Conservation (phyloP, 2,329 filamentous ascomycete species). For the Pestalotiopsis sp. region DNA sequence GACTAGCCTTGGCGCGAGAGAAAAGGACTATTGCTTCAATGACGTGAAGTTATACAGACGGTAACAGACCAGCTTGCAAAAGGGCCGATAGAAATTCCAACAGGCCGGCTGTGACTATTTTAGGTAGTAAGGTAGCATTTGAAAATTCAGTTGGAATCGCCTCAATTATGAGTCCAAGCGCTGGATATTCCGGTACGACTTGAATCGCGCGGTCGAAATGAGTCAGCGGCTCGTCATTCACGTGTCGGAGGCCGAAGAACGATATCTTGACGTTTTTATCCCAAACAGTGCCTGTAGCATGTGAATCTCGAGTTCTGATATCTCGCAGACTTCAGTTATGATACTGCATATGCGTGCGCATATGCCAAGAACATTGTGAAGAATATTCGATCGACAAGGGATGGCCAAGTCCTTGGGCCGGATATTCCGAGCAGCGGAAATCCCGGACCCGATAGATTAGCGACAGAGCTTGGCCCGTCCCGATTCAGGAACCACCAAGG, state of each 20-base stretch:
- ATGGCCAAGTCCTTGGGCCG: background rate
- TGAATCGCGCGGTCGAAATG: background rate
- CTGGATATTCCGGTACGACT: background rate
- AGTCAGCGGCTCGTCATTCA: background rate
- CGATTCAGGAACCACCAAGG: background rate
- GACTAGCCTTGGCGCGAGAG: background rate
- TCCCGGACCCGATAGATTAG: background rate
- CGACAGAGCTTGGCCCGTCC: background rate
- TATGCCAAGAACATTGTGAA: background rate
- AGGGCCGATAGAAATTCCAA: background rate
- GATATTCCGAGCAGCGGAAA: background rate
- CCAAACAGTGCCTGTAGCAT: background rate
- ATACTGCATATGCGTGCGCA: background rate
- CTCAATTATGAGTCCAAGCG: background rate
- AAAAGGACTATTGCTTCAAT: background rate
- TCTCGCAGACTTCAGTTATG: background rate
- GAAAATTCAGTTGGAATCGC: background rate
- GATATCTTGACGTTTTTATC: background rate
- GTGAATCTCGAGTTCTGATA: background rate
- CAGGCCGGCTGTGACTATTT: background rate
- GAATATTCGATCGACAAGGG: background rate
- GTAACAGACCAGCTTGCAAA: background rate
- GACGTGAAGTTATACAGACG: background rate
- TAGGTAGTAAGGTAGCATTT: background rate
- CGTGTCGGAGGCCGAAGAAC: background rate